Percentiles rank a stretch among this genome's conserved stretches.
Evolutionary conservation across 75 land plant genomes (phyloP).

Genomic region (Chamaecyparis obtusa): DNA sequence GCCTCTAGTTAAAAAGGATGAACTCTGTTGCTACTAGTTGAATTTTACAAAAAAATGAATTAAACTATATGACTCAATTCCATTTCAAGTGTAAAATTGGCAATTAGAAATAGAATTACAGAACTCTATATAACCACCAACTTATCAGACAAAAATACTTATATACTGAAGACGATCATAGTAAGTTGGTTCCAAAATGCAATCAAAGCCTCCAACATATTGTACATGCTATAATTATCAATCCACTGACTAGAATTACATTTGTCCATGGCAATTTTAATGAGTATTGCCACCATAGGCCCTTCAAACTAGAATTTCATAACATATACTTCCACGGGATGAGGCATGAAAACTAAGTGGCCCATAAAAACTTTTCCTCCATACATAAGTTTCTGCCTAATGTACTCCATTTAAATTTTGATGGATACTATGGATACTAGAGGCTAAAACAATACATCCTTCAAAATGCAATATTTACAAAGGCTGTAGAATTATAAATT

Average conservation of each 20-base stretch:
- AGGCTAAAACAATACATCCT: neutral
- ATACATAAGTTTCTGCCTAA: neutral
- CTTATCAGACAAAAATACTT: neutral
- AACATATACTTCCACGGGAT: neutral
- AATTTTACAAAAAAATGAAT: neutral
- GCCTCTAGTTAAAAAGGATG: neutral
- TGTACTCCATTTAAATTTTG: neutral
- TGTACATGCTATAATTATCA: neutral
- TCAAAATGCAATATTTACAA: neutral
- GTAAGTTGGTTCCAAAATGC: neutral
- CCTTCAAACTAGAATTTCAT: neutral
- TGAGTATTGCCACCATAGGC: neutral
- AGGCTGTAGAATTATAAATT: neutral
- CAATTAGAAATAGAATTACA: neutral
- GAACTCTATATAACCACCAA: neutral
- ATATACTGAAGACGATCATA: neutral
- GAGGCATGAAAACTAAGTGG: neutral
- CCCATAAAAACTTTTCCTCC: neutral
- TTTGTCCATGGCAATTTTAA: neutral
- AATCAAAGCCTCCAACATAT: neutral
- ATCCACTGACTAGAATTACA: neutral
- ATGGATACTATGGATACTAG: no score
- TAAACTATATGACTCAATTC: neutral
- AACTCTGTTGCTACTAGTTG: neutral
- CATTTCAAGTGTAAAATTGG: neutral